Evolutionary conservation across 768 basidiomycete genomes (phyloP), one percentile per base, ranked within the genome.

Genomic region (Cystobasidium onofrii): DNA sequence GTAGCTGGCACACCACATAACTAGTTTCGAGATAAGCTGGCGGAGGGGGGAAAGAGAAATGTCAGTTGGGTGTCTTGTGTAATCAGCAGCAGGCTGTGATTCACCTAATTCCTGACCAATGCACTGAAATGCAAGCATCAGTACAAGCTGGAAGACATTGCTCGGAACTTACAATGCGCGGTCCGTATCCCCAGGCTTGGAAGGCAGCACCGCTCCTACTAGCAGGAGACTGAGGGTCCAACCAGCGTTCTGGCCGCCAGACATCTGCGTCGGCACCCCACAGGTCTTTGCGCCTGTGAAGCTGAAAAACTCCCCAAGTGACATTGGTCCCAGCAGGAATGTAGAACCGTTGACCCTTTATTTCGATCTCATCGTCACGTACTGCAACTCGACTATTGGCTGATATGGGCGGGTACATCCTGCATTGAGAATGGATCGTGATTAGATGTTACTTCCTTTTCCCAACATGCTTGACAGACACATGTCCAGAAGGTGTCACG

Each of bases 221-320:
- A 13, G 46, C 52, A 18, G 31, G 13, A 13, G 13, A 10, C 17
- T 33, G 52, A 27, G n/a, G 4, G 6, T 18, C 67, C 23, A 70
- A 15, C 67, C 67, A 70, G 52, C 67, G 67, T 29, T 62, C 23
- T 54, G 67, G 67, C 23, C 52, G 13, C 52, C 55, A 70, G 13
- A 29, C n/a, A 64, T 41, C 25, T 39, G 67, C 67, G 15, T 70
- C 67, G 3, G 13, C 31, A 1, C 67, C 67, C 67, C 67, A 70
- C 7, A 70, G 63, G 39, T 70, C 67, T 33, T 60, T 27, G 25
- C 50, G 57, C 7, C 67, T 3, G 4, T 70, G 67, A 27, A 70
- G 52, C 31, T 54, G 67, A 33, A 55, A 70, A 18, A 57, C 23
- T 13, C 67, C 67, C 27, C 55, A 70, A 15, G 57, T 46, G 27